Evolutionary conservation across 345 rosid species (phyloP), one percentile per base, ranked within the genome.

Genomic region (Litchi chinensis): DNA sequence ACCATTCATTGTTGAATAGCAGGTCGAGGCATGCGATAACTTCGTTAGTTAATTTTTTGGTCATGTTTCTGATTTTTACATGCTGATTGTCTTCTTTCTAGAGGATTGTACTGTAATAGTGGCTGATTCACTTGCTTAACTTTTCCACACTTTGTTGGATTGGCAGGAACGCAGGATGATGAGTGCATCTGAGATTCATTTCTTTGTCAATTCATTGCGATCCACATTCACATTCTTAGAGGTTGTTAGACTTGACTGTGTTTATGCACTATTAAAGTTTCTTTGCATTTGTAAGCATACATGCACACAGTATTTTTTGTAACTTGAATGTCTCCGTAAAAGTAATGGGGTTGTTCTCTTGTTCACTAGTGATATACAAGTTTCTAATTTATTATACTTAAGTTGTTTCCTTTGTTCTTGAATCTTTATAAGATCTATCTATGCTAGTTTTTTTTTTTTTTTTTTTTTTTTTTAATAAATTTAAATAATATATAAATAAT

Each of bases 111-210:
- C 44, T 15, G 70, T 15, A 11, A 19, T 13, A 8, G 56, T 71
- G 60, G 70, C 57, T 70, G 37, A 46, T 50, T 24, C 11, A 12
- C 37, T 73, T 73, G 54, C 74, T 77, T 78, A 75, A 63, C 68
- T 24, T 16, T 40, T 68, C 69, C 22, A 59, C 21, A 18, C 10
- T 79, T 86, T 50, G 37, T 85, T 90, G 81, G 82, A 77, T 32
- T 82, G 73, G 76, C 92, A 95, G 98, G 99, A 95, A 78, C 91
- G 94, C 80, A 95, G 85, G 89, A 80, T 80, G 62, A 95, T 92
- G 98, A 87, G 76, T 83, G 80, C 91, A 75, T 83, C 92, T 56
- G 98, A 93, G 83, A 89, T 90, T 81, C 94, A 91, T 67, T 76
- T 77, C 68, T 95, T 82, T 69, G 97, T 92, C 79, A 90, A 91